Conservation (phyloP, 768 basidiomycete genomes). For the Termitomyces sp. region DNA sequence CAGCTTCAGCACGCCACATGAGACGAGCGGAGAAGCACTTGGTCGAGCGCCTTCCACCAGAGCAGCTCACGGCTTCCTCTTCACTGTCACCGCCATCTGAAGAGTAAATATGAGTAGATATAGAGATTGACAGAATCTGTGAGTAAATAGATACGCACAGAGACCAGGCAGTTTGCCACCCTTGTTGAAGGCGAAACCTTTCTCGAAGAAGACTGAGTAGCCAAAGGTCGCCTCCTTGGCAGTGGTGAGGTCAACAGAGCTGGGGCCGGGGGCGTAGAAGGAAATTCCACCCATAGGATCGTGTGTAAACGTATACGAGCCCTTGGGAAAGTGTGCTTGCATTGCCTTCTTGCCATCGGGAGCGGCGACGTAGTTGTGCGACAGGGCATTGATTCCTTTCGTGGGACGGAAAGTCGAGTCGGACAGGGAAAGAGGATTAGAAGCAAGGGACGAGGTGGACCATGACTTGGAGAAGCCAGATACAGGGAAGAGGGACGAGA, state of each 20-base stretch:
- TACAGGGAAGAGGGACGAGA: conserved; percentile 41
- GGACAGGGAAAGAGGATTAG: conserved; percentile 34
- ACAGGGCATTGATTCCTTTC: conserved; percentile 30
- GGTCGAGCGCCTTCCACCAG: conserved; percentile 56
- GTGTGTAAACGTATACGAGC: conserved; percentile 50
- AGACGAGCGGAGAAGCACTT: conserved; percentile 62
- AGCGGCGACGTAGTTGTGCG: conserved; percentile 38
- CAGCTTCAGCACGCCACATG: conserved; percentile 63
- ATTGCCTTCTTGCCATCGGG: conserved; percentile 51
- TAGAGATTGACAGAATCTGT: background rate
- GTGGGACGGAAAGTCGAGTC: conserved; percentile 42
- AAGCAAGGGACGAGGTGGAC: conserved; percentile 39
- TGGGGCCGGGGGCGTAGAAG: conserved; percentile 66
- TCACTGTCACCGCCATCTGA: conserved; percentile 54
- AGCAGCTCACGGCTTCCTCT: conserved; percentile 48
- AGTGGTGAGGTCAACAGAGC: conserved; percentile 44
- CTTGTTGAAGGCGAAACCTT: conserved; percentile 59
- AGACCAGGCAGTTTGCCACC: conserved; percentile 75
- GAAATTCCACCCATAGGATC: conserved; percentile 56
- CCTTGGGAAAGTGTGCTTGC: conserved; percentile 51
- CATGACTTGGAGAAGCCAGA: conserved; percentile 31
- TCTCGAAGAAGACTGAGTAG: conserved; percentile 58
- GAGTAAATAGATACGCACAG: conserved; percentile 37
- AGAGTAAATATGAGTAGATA: conserved; percentile 3
- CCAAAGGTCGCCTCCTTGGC: conserved; percentile 67